Percentiles rank a stretch among this genome's conserved stretches.
These are phyloP conservation scores for Schwanniomyces vanrijiae DNA, from an alignment of 805 yeast genomes.

Conservation along the genomic window DNA sequence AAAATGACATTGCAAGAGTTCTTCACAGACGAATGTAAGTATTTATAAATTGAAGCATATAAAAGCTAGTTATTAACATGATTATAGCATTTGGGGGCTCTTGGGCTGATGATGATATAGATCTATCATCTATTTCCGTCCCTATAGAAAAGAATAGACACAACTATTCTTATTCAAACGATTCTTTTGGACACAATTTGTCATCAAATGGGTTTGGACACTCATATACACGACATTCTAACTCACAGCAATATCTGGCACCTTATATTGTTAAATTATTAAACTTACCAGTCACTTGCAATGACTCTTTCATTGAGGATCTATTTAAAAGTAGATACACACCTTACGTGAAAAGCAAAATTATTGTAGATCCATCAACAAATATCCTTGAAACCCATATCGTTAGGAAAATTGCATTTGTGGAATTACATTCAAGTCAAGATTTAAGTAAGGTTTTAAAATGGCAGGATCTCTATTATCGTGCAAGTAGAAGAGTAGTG, in stretches of 20 bases:
- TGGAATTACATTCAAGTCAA: constrained; percentile 50
- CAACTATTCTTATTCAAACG: constrained; percentile 6
- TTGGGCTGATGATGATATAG: constrained; percentile 49
- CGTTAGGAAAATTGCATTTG: constrained; percentile 61
- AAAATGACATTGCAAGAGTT: constrained; percentile 49
- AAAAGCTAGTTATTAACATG: constrained; percentile 14
- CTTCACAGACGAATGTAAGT: constrained; percentile 46
- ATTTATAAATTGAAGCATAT: constrained; percentile 1
- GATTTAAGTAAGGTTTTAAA: constrained; percentile 60
- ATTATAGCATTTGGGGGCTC: constrained; percentile 43
- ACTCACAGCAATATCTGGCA: constrained; percentile 35
- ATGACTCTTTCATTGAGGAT: constrained; percentile 53
- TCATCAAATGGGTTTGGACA: constrained; percentile 7
- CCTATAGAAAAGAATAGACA: constrained; percentile 36
- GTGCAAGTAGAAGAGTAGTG: constrained; percentile 36
- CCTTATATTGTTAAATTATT: constrained; percentile 67
- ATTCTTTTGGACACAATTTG: constrained; percentile 8
- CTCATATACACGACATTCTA: constrained; percentile 7
- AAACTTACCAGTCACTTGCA: constrained; percentile 57
- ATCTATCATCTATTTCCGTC: constrained; percentile 44
- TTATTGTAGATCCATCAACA: constrained; percentile 53
- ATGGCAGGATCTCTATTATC: constrained; percentile 60
- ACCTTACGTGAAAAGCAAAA: constrained; percentile 55
- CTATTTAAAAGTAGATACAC: constrained; percentile 64
- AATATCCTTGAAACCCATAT: constrained; percentile 35